A percentile compares a stretch with the other conserved stretches of the same genome.
Conservation (phyloP, 768 basidiomycete species). For the Mycena indigotica region DNA sequence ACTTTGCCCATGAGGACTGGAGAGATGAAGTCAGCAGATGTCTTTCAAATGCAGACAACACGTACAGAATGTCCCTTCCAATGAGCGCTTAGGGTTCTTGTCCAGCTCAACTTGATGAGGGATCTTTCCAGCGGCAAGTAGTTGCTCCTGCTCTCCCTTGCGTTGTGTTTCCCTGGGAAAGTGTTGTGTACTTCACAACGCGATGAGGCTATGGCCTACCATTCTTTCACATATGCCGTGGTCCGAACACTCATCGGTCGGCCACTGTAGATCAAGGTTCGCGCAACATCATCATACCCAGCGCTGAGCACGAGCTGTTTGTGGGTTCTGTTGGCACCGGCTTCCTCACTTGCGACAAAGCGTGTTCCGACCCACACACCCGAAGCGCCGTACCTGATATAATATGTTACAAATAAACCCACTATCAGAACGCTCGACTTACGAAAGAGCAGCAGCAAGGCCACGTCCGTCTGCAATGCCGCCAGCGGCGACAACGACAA, state of each 20-base stretch:
- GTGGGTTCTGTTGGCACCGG: slow-evolving; percentile 74
- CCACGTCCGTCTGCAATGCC: slow-evolving; percentile 84
- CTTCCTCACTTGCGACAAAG: slow-evolving; percentile 81
- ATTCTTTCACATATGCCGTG: slow-evolving; percentile 77
- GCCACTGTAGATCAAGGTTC: slow-evolving; percentile 76
- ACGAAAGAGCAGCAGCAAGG: slow-evolving; percentile 74
- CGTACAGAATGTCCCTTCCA: slow-evolving; percentile 64
- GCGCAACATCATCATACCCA: slow-evolving; percentile 73
- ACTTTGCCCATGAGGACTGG: slow-evolving; percentile 81
- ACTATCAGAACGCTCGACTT: slow-evolving; percentile 25
- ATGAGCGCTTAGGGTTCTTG: slow-evolving; percentile 64
- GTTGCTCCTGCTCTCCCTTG: slow-evolving; percentile 56
- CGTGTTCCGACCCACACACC: slow-evolving; percentile 90
- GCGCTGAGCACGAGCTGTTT: slow-evolving; percentile 69
- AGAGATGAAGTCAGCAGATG: not conserved
- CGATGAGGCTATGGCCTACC: slow-evolving; percentile 42
- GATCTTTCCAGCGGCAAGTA: slow-evolving; percentile 66
- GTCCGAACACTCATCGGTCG: slow-evolving; percentile 81
- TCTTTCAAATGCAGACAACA: too few species aligned
- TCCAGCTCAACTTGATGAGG: slow-evolving; percentile 77
- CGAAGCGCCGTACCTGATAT: slow-evolving; percentile 70
- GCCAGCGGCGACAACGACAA: slow-evolving; percentile 82
- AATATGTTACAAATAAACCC: too few species aligned
- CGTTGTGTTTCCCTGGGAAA: slow-evolving; percentile 61
- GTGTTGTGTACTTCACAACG: not conserved